These are phyloP conservation scores for Lycium ferocissimum DNA, from an alignment of 257 asterid species.

Conservation along the genomic window DNA sequence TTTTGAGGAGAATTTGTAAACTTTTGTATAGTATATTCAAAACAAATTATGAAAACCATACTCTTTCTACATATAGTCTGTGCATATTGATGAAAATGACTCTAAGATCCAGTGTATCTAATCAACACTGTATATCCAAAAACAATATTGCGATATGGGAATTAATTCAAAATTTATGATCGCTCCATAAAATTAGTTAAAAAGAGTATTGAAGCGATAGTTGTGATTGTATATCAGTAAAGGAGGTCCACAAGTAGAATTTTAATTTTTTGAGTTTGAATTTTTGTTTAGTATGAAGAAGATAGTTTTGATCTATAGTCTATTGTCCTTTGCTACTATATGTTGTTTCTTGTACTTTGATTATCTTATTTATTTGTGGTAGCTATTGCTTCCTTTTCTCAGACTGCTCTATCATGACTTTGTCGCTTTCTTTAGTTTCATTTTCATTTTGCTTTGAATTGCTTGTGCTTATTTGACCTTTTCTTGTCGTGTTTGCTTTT, in stretches of 20 bases:
- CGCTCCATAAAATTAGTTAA: constrained; percentile 8
- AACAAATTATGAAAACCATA: not conserved
- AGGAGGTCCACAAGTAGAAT: not conserved
- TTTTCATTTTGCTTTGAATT: too few species aligned
- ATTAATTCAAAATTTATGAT: not conserved
- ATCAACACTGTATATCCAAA: not conserved
- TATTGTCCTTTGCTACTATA: too few species aligned
- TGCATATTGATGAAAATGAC: not conserved
- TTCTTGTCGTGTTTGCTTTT: too few species aligned
- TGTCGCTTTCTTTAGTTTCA: too few species aligned
- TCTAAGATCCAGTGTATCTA: not conserved
- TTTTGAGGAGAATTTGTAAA: not conserved
- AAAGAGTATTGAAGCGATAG: not conserved
- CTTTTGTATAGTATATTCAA: not conserved
- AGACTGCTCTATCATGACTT: too few species aligned
- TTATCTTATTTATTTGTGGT: too few species aligned
- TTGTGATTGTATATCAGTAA: not conserved
- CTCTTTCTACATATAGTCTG: not conserved
- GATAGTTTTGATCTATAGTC: too few species aligned
- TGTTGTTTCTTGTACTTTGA: too few species aligned
- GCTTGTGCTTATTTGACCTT: too few species aligned
- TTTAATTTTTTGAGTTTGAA: constrained; percentile 14
- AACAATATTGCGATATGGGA: not conserved
- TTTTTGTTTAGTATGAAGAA: not conserved
- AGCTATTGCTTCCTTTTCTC: too few species aligned